These are phyloP conservation scores for Xylariaceae sp. DNA, from an alignment of 2,329 filamentous ascomycete genomes.

Conservation along the genomic window DNA sequence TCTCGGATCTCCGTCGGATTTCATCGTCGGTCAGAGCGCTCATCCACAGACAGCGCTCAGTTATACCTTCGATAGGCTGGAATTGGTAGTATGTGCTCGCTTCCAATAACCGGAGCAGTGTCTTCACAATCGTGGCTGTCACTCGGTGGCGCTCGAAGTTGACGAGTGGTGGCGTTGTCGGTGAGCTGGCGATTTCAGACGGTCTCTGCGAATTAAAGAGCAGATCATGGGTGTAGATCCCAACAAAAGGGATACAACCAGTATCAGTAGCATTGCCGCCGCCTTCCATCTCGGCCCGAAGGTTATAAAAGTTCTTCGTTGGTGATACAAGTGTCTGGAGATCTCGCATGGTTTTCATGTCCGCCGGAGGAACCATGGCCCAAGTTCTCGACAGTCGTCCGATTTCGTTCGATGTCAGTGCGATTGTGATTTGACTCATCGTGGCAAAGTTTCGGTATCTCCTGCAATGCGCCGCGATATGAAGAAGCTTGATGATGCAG, in stretches of 20 bases:
- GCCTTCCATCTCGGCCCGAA: conserved; percentile 75
- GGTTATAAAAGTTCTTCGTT: conserved; percentile 68
- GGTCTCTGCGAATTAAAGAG: conserved; percentile 77
- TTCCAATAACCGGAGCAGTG: conserved; percentile 70
- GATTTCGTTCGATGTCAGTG: conserved; percentile 68
- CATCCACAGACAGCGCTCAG: conserved; percentile 81
- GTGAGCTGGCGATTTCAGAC: conserved; percentile 64
- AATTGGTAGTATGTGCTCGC: conserved; percentile 71
- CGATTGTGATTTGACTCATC: conserved; percentile 74
- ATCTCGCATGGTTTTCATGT: conserved; percentile 60
- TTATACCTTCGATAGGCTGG: conserved; percentile 68
- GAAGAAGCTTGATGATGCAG: conserved; percentile 75
- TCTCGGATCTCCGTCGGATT: conserved; percentile 53
- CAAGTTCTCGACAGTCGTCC: conserved; percentile 65
- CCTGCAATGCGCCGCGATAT: conserved; percentile 72
- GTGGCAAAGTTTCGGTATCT: conserved; percentile 78
- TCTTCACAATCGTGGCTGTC: conserved; percentile 73
- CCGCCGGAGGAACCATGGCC: conserved; percentile 60
- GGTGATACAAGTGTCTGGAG: conserved; percentile 71
- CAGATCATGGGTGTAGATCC: conserved; percentile 76
- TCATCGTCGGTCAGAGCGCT: conserved; percentile 71
- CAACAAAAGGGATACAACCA: conserved; percentile 80
- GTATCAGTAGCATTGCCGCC: conserved; percentile 50
- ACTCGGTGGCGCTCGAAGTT: conserved; percentile 81
- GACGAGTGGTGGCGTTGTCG: conserved; percentile 62